A percentile compares a stretch with the other conserved stretches of the same genome.
Conservation (phyloP, 257 asterid genomes). For the Solanum microdontum region DNA sequence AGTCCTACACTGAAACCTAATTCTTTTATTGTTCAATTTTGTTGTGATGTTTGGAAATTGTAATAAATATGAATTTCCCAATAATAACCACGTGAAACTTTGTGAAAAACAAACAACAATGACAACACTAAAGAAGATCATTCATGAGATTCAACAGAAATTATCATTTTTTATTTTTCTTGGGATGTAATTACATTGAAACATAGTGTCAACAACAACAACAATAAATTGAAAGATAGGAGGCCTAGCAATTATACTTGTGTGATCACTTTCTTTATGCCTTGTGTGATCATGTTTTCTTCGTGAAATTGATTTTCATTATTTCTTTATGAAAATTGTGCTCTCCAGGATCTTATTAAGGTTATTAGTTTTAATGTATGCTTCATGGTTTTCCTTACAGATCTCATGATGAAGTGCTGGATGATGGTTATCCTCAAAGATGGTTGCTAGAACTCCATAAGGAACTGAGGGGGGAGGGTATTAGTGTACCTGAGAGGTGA, state of each 20-base stretch:
- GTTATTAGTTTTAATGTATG: background rate
- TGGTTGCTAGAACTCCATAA: constrained; percentile 27
- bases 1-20: background rate
- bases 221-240: background rate
- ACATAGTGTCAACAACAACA: background rate
- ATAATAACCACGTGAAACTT: background rate
- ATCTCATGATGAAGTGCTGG: constrained; percentile 3
- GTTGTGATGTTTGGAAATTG: background rate
- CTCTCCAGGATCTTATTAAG: background rate
- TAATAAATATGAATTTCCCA: background rate
- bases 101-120: background rate
- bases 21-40: background rate
- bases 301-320: background rate
- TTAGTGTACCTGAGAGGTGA: constrained; percentile 28
- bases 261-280: background rate
- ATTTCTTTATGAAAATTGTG: background rate
- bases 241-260: background rate
- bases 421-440: constrained; percentile 3
- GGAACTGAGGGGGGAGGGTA: constrained; percentile 24
- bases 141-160: background rate
- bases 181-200: background rate
- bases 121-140: background rate
- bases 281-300: background rate
- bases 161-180: background rate
- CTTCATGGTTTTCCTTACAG: background rate